Conservation (phyloP, 805 yeast genomes). For the Suhomyces pyralidae region DNA sequence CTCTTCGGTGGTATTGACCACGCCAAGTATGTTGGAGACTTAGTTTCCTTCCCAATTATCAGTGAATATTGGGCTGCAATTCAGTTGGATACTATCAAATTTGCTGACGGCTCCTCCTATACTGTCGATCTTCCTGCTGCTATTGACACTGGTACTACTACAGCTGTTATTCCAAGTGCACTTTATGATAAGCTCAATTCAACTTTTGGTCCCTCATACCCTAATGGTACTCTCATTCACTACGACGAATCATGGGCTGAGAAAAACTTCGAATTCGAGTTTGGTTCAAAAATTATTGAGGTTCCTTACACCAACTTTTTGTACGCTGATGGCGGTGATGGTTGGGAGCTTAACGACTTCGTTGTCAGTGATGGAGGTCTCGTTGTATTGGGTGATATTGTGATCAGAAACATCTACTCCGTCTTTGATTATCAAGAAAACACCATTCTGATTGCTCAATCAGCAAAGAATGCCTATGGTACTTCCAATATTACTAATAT, state of each 20-base stretch:
- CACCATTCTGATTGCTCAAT: neutral
- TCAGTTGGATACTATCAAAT: neutral
- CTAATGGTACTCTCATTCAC: neutral
- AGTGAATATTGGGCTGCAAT: neutral
- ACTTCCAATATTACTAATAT: neutral
- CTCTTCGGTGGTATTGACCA: conserved; percentile 74
- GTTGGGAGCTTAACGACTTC: too few relatives aligned
- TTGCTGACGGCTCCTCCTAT: neutral
- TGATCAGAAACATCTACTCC: neutral
- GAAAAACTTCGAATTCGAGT: neutral
- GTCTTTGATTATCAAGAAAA: neutral
- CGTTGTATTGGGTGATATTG: neutral
- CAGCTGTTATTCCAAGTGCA: neutral
- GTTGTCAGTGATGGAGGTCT: too few relatives aligned
- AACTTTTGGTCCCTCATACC: neutral
- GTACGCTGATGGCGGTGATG: too few relatives aligned
- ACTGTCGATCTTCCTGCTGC: neutral
- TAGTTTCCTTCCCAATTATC: conserved; percentile 27
- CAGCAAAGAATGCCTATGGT: neutral
- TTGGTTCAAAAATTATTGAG: neutral
- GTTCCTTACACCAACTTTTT: conserved; percentile 3
- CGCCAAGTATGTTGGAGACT: conserved; percentile 53
- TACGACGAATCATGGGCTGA: neutral
- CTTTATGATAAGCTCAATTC: neutral
- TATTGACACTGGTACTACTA: conserved; percentile 16